Evolutionary conservation across 169 alveolate genomes (phyloP), one percentile per base, ranked within the genome.

Genomic region (Eimeria acervulina): DNA sequence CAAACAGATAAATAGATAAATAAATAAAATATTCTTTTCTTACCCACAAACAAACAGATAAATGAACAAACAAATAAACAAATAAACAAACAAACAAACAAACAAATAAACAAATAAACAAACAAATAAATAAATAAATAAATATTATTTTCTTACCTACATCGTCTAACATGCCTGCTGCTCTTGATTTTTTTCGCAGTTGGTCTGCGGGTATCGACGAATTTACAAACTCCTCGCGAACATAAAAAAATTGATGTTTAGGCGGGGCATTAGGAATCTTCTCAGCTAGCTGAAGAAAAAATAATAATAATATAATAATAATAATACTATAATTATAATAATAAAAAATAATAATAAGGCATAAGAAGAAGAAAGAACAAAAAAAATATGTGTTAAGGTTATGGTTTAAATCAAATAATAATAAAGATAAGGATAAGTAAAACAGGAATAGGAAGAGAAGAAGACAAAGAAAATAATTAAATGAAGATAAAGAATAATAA

Each of bases 141-240:
- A 61, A 26, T n/a, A 8, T 8, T 31, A 17, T 7, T 28, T 28
- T 28, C 78, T 40, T 59, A 74, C 85, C 85, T 26, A 36, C 55
- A 36, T 36, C 85, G 85, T 74, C 85, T 28, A 74, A 33, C 85
- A 74, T n/a, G 85, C 85, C 85, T 59, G 85, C 85, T 7, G 85
- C 85, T 28, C 85, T n/a, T 28, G 85, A n/a, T 17, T 74, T 74
- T 59, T 74, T 74, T 12, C 85, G 52, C 10, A 74, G 85, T 28
- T 74, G 85, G 15, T 74, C 85, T 15, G 85, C 85, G n/a, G 85
- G 85, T 15, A 74, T 74, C 40, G 85, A 36, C 10, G 85, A 31
- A 23, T 74, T 74, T 2, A 74, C 42, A 33, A 74, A 74, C 36
- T 74, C 85, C 5, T 74, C 85, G 21, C 55, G 85, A 2, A 74